phyloP scores from a whole-genome alignment of 2,329 filamentous ascomycete species.

The Penicillium psychrosexuale region DNA sequence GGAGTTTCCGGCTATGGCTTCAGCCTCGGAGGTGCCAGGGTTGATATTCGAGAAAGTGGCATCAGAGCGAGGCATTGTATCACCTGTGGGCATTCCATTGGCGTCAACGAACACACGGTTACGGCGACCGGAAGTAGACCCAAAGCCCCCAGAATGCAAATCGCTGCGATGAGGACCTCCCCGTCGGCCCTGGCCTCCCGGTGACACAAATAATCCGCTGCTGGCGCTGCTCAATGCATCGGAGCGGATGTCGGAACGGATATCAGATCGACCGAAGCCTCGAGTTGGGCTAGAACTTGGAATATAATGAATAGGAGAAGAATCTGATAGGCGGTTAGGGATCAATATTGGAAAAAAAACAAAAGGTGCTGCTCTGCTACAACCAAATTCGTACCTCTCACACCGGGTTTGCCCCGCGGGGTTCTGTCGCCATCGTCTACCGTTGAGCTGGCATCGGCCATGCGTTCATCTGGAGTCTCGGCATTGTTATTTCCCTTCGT shows the following conservation, averaged over 20 bases:
- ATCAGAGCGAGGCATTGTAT: conserved; percentile 53
- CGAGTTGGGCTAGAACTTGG: conserved; percentile 84
- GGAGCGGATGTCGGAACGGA: conserved; percentile 58
- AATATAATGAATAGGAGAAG: conserved; percentile 87
- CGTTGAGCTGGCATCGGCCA: conserved; percentile 50
- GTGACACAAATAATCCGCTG: conserved; percentile 79
- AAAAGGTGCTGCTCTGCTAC: not conserved
- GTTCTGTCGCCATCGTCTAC: conserved; percentile 45
- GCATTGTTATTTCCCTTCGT: conserved; percentile 43
- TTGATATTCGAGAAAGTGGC: conserved; percentile 67
- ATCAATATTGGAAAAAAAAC: not conserved
- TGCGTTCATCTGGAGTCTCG: conserved; percentile 39
- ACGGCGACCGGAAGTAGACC: conserved; percentile 51
- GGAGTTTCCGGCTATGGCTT: conserved; percentile 76
- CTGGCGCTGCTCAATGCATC: conserved; percentile 78
- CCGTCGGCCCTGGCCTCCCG: conserved; percentile 51
- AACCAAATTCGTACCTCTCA: conserved; percentile 38
- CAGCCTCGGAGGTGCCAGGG: conserved; percentile 87
- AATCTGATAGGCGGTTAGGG: conserved; percentile 57
- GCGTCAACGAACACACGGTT: conserved; percentile 63
- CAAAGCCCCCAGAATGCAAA: conserved; percentile 75
- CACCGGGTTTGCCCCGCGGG: conserved; percentile 38
- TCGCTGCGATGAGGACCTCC: conserved; percentile 70
- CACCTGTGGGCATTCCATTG: conserved; percentile 57
- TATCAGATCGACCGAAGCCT: conserved; percentile 35